phyloP scores from a whole-genome alignment of 2,329 filamentous ascomycete species.

The Curvularia verruculosa region DNA sequence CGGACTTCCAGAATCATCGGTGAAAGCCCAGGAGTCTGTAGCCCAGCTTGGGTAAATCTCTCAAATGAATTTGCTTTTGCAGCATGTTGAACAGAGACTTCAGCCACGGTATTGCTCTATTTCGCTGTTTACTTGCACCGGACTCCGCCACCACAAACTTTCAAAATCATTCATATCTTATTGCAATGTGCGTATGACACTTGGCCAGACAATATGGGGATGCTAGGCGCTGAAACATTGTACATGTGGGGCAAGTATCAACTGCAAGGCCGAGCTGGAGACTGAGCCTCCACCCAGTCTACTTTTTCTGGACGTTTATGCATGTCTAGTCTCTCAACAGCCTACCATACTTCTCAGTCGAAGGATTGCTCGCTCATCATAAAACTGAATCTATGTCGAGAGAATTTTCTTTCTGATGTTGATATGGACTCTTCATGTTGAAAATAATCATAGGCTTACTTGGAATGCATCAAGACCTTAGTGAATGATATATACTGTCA shows the following conservation, averaged over 20 bases:
- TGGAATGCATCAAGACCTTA: no score
- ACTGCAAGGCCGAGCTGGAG: not conserved
- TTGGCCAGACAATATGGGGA: not conserved
- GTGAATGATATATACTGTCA: no score
- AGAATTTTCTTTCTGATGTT: not conserved
- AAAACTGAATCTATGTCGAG: not conserved
- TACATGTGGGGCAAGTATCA: not conserved
- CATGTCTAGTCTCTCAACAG: not conserved
- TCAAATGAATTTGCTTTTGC: no score
- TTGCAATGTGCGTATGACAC: not conserved
- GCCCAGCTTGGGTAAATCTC: slow-evolving; percentile 15
- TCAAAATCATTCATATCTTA: not conserved
- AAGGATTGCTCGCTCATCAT: not conserved
- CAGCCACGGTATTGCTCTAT: no score
- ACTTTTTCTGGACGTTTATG: not conserved
- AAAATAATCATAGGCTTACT: not conserved
- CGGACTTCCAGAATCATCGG: slow-evolving; percentile 1
- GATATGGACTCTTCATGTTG: not conserved
- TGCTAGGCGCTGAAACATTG: not conserved
- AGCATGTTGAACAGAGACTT: no score
- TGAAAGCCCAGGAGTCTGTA: slow-evolving; percentile 16
- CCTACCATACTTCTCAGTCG: not conserved
- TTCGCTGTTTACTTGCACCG: no score
- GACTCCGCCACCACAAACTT: no score
- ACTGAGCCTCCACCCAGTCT: slow-evolving; percentile 1